Base-by-base conservation (phyloP, 176 grass and related monocot genomes). In the Bonia amplexicaulis region DNA sequence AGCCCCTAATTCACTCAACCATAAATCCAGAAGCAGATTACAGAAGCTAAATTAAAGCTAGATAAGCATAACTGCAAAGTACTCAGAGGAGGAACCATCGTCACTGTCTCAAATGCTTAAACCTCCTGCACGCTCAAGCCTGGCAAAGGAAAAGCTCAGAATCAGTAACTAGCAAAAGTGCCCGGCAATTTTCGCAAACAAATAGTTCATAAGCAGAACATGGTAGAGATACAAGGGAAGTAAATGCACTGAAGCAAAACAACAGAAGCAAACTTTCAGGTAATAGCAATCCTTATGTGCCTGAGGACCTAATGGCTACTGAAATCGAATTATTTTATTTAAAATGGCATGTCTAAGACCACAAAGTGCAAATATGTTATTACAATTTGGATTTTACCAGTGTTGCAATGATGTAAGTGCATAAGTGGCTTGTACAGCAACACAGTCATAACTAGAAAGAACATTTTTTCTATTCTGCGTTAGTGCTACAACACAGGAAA, bases 61-160 rank as follows among this genome's bases (percentile, higher is more conserved):
- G 57, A 46, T 35, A 35, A 12, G 2, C 9, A 78, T 49, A 7
- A 49, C 44, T 79, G 61, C 6, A 26, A 79, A 51, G 77, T 31
- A 37, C 41, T 16, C 23, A 9, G 8, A 57, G 4, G 2, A 17
- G 62, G 69, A 37, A 11, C 12, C 33, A 41, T 69, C 4, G 16
- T 27, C 49, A 41, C 27, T 15, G 33, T 81, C 35, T 68, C 33
- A 3, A 22, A 40, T 44, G 14, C 44, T 88, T 66, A 88, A 27
- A 91, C 73, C 71, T 88, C 89, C 78, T 91, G 80, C 11, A 88
- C 76, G 10, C 57, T 91, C 79, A 91, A 73, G 74, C 85, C 89
- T 91, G 76, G 58, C 67, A 84, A 70, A 76, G 77, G 7, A 69
- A 75, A 80, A 37, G 16, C 10, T 46, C 14, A 25, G 9, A 74